phyloP scores from a whole-genome alignment of 176 grass and related monocot genomes.

The Luzula sylvatica region DNA sequence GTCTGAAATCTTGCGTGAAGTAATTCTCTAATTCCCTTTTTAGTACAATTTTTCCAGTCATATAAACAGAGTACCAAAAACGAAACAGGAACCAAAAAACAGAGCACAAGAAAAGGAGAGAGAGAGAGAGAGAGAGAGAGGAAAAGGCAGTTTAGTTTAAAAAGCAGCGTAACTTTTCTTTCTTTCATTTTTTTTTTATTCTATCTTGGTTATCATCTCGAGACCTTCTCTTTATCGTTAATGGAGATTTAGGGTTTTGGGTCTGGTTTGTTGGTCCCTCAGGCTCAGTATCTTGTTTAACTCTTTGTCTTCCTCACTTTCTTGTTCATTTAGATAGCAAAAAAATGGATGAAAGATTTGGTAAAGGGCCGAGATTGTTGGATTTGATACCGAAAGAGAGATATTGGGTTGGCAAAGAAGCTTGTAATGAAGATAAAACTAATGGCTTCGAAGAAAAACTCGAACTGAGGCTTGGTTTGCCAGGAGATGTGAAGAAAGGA shows the following conservation, averaged over 20 bases:
- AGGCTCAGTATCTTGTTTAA: conserved; percentile 5
- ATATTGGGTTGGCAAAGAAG: conserved; percentile 13
- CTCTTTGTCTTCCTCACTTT: conserved; percentile 8
- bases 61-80: conserved; percentile 5
- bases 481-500: conserved; percentile 6
- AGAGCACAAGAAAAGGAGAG: not conserved
- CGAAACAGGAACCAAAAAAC: not conserved
- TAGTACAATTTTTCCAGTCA: conserved; percentile 12
- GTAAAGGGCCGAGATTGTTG: conserved; percentile 6
- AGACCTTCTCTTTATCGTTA: not conserved
- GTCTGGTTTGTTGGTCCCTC: conserved; percentile 5
- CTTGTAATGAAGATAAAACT: conserved; percentile 11
- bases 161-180: conserved; percentile 20
- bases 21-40: conserved; percentile 22
- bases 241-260: conserved; percentile 19
- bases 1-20: conserved; percentile 7
- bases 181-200: not conserved
- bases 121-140: not conserved
- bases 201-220: not conserved
- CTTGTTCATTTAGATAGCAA: conserved; percentile 9
- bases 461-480: conserved; percentile 22
- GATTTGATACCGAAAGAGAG: conserved; percentile 19
- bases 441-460: conserved; percentile 11
- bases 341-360: conserved; percentile 17
- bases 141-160: conserved; percentile 23